A percentile compares a stretch with the other conserved stretches of the same genome.
Conservation (phyloP, 768 basidiomycete species). For the Lyophyllum semitale region DNA sequence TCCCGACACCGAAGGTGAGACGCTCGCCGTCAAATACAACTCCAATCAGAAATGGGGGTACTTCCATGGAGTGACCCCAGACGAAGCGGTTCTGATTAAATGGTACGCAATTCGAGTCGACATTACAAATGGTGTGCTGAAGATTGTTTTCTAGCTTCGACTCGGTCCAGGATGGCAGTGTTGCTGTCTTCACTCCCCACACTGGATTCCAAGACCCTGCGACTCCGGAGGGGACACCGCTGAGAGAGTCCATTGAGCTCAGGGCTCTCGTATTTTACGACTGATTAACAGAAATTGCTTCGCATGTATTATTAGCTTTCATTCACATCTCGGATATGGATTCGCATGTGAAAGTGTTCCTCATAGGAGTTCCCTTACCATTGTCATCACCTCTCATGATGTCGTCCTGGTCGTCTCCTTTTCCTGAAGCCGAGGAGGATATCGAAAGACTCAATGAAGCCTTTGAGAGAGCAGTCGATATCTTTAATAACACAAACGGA, state of each 20-base stretch:
- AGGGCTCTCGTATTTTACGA: slow-evolving; percentile 57
- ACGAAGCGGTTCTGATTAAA: slow-evolving; percentile 55
- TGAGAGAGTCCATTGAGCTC: slow-evolving; percentile 54
- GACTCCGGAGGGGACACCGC: slow-evolving; percentile 42
- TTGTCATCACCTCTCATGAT: too few species aligned
- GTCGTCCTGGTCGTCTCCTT: too few species aligned
- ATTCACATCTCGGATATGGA: too few species aligned
- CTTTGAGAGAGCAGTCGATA: too few species aligned
- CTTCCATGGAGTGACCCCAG: slow-evolving; percentile 43
- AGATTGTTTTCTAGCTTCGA: slow-evolving; percentile 32
- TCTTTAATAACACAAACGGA: too few species aligned
- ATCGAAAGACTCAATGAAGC: too few species aligned
- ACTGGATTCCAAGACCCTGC: slow-evolving; percentile 50
- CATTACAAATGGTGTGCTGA: background rate
- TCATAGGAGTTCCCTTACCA: too few species aligned
- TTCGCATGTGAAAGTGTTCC: too few species aligned
- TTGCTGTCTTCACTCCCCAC: slow-evolving; percentile 52
- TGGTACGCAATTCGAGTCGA: slow-evolving; percentile 32
- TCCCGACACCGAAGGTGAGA: slow-evolving; percentile 55
- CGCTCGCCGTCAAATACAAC: slow-evolving; percentile 45
- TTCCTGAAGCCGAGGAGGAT: too few species aligned
- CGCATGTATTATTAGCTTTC: too few species aligned
- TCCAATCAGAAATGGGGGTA: slow-evolving; percentile 56
- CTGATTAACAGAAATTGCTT: too few species aligned
- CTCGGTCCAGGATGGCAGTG: slow-evolving; percentile 39